Evolutionary conservation across 345 rosid species (phyloP).

Genomic region (Rhodomyrtus tomentosa): DNA sequence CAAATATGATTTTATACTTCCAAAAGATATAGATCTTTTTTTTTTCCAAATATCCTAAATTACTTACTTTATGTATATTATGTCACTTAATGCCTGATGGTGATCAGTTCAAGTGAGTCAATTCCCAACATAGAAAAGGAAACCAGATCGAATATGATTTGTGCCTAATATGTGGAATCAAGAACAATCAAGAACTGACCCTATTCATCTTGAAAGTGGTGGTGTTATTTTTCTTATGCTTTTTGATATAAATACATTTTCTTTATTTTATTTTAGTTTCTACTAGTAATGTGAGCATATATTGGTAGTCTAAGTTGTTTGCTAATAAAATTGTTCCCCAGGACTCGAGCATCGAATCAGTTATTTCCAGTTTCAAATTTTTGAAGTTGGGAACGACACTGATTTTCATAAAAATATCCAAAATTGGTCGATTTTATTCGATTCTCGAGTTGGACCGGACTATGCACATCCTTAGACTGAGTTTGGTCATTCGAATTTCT

Average conservation of each 20-base stretch:
- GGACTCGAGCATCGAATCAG: rapidly evolving
- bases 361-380: neutral
- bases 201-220: too few relatives aligned
- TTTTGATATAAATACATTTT: too few relatives aligned
- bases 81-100: rapidly evolving
- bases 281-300: too few relatives aligned
- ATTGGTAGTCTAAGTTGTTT: too few relatives aligned
- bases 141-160: rapidly evolving
- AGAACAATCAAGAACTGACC: too few relatives aligned
- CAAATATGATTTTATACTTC: neutral
- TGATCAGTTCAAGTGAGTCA: neutral
- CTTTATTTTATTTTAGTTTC: too few relatives aligned
- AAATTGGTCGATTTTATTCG: rapidly evolving
- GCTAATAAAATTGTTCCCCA: too few relatives aligned
- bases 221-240: too few relatives aligned
- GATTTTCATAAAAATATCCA: rapidly evolving
- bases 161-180: rapidly evolving
- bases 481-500: too few relatives aligned
- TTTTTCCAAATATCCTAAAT: neutral
- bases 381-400: rapidly evolving
- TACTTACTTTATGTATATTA: rapidly evolving
- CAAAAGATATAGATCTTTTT: neutral
- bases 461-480: too few relatives aligned
- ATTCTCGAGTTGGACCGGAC: neutral
- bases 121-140: neutral